Evolutionary conservation across 495 filamentous ascomycete genomes (phyloP).

Genomic region (Penicillium steckii): DNA sequence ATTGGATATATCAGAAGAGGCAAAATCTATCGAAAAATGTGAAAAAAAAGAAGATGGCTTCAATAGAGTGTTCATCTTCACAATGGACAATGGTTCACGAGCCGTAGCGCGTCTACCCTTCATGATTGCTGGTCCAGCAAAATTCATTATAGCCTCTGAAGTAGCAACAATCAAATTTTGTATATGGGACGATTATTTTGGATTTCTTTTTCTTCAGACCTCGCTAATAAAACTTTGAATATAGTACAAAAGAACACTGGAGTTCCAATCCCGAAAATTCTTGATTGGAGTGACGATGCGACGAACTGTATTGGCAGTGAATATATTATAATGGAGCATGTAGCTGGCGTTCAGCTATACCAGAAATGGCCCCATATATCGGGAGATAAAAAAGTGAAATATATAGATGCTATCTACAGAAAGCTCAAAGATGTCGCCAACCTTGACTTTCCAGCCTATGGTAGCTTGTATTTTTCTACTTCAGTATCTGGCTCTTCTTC

Average conservation of each 20-base stretch:
- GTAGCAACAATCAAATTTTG: constrained; percentile 41
- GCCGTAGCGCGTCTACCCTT: constrained; percentile 42
- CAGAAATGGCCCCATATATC: constrained; percentile 38
- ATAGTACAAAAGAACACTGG: constrained; percentile 36
- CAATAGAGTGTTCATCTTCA: constrained; percentile 45
- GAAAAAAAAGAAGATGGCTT: constrained; percentile 44
- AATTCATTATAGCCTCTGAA: constrained; percentile 37
- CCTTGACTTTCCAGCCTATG: constrained; percentile 40
- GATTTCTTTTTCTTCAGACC: neutral
- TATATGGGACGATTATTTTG: constrained; percentile 18
- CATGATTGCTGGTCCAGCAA: constrained; percentile 29
- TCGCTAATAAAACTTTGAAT: constrained; percentile 8
- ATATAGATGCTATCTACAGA: constrained; percentile 31
- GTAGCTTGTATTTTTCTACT: constrained; percentile 34
- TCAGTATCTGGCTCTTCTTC: constrained; percentile 9
- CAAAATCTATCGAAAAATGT: constrained; percentile 18
- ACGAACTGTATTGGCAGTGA: constrained; percentile 39
- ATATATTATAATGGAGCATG: constrained; percentile 48
- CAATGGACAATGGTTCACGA: constrained; percentile 28
- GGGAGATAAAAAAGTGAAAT: constrained; percentile 29
- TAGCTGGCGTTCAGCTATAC: constrained; percentile 33
- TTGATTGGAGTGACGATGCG: constrained; percentile 37
- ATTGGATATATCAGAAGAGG: constrained; percentile 29
- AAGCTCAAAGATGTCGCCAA: constrained; percentile 31
- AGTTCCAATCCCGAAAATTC: constrained; percentile 38